Evolutionary conservation across 169 alveolate genomes (phyloP), one percentile per base, ranked within the genome.

Genomic region (Eimeria brunetti): DNA sequence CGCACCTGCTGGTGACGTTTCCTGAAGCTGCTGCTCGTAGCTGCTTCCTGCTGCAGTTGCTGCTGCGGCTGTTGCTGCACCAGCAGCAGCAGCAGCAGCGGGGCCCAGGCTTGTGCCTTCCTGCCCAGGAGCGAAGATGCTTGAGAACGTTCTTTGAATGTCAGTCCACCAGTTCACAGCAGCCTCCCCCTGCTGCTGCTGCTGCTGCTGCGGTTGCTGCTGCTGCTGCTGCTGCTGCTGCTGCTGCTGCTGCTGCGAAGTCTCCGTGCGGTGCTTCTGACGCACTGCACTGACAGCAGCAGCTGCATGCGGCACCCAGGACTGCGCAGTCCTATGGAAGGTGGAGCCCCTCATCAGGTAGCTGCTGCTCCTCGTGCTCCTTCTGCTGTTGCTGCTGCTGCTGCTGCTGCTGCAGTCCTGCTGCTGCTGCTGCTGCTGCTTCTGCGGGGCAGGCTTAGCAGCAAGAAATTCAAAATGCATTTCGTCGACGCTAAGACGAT

Each of bases 291-390:
- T 38, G 44, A 78, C 88, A 78, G 64, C 88, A 78, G 88, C 88
- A 78, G 88, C 88, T 7, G 88, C 88, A 41, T 78, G 88, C 58
- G 88, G 88, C 46, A 78, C 64, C 88, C 88, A 78, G 22, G 88
- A 78, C 44, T 78, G 88, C 18, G 88, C 88, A 24, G 88, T 78
- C 9, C 88, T 36, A 9, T 78, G 88, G 5, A 46, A 24, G 33
- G 88, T 46, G 6, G 64, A 41, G 33, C 64, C 62, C 24, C 53
- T 73, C 33, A 73, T 4, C 24, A 12, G 18, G 53, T 41, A 36
- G 83, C 83, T 73, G 83, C 88, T 46, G 88, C 88, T 78, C 64
- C 88, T 78, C 67, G 24, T 78, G 88, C 58, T 33, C 46, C 81
- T 38, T 12, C 33, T 38, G 60, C 78, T 33, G 78, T 58, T 41